Evolutionary conservation across 257 asterid species (phyloP).

Genomic region (Nemophila menziesii): DNA sequence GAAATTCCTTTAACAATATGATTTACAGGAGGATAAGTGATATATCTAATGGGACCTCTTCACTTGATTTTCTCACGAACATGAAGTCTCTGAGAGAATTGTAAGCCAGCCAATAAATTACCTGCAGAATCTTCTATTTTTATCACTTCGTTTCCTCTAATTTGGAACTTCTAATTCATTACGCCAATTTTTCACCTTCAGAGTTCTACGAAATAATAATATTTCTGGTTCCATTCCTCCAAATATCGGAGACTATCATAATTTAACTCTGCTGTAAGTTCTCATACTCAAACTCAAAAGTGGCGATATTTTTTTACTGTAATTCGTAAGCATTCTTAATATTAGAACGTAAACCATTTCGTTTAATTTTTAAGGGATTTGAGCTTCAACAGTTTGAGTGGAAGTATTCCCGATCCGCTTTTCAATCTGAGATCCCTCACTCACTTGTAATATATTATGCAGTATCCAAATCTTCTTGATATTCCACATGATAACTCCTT

Average conservation of each 20-base stretch:
- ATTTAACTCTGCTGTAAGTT: conserved; percentile 51
- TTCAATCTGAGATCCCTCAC: conserved; percentile 36
- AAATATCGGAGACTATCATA: conserved; percentile 38
- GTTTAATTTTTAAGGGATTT: conserved; percentile 35
- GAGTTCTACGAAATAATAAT: no score
- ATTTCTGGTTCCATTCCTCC: no score
- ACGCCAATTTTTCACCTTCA: conserved; percentile 8
- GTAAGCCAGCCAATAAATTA: conserved; percentile 52
- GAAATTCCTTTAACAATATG: conserved; percentile 9
- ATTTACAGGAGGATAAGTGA: conserved; percentile 67
- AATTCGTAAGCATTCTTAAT: neutral
- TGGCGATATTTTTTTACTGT: neutral
- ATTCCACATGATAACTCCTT: neutral
- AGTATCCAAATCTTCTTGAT: conserved; percentile 1
- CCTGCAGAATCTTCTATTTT: no score
- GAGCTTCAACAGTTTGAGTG: no score
- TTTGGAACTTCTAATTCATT: conserved; percentile 2
- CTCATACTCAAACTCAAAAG: neutral
- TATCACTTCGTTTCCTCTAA: no score
- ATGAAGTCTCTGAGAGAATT: conserved; percentile 39
- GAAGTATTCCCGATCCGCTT: no score
- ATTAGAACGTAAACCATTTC: neutral
- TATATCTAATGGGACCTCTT: conserved; percentile 57
- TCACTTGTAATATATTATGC: conserved; percentile 33
- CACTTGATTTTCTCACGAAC: conserved; percentile 44